phyloP scores from a whole-genome alignment of 768 basidiomycete species.

The Leccinum aurantiacum region DNA sequence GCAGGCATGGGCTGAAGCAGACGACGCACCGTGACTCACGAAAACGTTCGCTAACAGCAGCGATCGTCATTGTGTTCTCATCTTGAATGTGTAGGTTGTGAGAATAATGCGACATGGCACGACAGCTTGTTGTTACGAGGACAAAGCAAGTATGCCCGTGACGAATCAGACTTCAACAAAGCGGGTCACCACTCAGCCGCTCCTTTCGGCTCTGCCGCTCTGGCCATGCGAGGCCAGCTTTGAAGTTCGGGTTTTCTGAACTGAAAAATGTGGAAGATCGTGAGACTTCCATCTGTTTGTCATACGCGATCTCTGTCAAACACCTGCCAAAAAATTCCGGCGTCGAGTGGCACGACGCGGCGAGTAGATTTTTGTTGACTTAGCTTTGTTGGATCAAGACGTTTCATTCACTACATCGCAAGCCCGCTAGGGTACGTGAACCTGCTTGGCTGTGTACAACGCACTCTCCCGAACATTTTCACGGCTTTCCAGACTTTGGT shows the following conservation, averaged over 20 bases:
- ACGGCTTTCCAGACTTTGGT: too few relatives aligned
- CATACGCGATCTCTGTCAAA: constrained; percentile 21
- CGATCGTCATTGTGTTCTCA: too few relatives aligned
- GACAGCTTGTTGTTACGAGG: too few relatives aligned
- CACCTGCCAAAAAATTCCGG: constrained; percentile 8
- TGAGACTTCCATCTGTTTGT: constrained; percentile 19
- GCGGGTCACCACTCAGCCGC: constrained; percentile 4
- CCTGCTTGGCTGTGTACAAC: constrained; percentile 2
- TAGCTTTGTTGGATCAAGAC: not conserved
- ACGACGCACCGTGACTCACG: too few relatives aligned
- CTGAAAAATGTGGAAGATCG: constrained; percentile 12
- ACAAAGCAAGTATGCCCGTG: constrained; percentile 10
- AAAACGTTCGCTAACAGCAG: too few relatives aligned
- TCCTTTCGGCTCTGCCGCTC: not conserved
- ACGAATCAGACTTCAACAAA: constrained; percentile 20
- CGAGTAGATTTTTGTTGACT: not conserved
- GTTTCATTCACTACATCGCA: not conserved
- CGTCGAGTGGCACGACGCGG: constrained; percentile 13
- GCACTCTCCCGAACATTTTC: too few relatives aligned
- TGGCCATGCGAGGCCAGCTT: not conserved
- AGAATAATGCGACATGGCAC: too few relatives aligned
- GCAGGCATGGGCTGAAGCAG: too few relatives aligned
- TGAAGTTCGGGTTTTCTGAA: not conserved
- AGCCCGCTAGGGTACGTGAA: constrained; percentile 5
- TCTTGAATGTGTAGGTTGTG: constrained; percentile 4